A percentile compares a stretch with the other conserved stretches of the same genome.
Conservation (phyloP, 106 monocot species). For the Phalaenopsis equestris region DNA sequence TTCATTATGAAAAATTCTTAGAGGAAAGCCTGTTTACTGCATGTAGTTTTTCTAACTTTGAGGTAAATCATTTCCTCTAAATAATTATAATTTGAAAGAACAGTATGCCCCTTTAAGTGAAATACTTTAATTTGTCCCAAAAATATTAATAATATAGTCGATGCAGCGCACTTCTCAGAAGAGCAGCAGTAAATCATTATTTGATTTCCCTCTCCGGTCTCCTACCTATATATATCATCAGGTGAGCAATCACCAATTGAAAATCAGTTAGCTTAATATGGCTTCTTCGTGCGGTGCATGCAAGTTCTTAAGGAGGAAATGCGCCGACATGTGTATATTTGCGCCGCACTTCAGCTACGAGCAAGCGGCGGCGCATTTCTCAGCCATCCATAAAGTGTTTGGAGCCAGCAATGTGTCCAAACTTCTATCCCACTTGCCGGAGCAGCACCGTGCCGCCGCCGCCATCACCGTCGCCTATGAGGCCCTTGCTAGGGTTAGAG, state of each 20-base stretch:
- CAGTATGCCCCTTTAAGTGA: too few relatives aligned
- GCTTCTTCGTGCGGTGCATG: slow-evolving; percentile 19
- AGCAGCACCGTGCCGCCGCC: slow-evolving; percentile 7
- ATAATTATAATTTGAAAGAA: too few relatives aligned
- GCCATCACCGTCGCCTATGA: slow-evolving; percentile 14
- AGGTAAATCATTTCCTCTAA: too few relatives aligned
- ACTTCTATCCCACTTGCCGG: slow-evolving; percentile 12
- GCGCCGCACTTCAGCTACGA: slow-evolving; percentile 18
- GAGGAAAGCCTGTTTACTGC: too few relatives aligned
- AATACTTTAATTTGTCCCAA: too few relatives aligned
- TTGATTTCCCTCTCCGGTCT: not conserved
- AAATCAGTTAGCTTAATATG: not conserved
- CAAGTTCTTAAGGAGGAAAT: slow-evolving; percentile 21
- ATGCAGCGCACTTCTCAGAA: too few relatives aligned
- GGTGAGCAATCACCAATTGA: not conserved
- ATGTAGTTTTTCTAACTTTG: too few relatives aligned
- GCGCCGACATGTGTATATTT: slow-evolving; percentile 17
- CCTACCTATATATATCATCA: not conserved
- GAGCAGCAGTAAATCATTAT: too few relatives aligned
- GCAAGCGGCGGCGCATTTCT: slow-evolving; percentile 14
- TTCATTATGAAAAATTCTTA: too few relatives aligned
- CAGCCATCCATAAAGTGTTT: slow-evolving; percentile 19
- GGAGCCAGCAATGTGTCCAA: slow-evolving; percentile 25
- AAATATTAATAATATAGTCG: too few relatives aligned
- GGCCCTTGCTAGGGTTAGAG: slow-evolving; percentile 11